Conservation (phyloP, 148 eudicot species). For the Diospyros kaki region DNA sequence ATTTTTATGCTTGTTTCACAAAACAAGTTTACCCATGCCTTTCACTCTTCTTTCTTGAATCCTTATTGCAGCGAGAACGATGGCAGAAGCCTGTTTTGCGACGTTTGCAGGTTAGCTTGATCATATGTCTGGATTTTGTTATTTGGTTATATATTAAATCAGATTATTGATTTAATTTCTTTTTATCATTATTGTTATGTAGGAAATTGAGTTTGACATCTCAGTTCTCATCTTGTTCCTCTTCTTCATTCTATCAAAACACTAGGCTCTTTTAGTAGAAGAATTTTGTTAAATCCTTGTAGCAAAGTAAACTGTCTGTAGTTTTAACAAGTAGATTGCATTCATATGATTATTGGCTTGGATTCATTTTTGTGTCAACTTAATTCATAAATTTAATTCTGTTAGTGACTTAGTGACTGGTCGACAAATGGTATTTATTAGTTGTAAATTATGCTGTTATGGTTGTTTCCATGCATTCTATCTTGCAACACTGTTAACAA, state of each 20-base stretch:
- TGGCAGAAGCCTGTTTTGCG: conserved; percentile 89
- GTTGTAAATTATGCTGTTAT: no score
- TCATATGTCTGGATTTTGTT: background rate
- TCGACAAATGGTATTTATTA: no score
- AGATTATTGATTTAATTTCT: background rate
- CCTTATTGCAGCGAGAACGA: conserved; percentile 58
- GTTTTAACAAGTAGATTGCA: conserved; percentile 2
- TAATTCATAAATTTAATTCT: no score
- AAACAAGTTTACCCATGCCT: no score
- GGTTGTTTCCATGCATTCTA: no score
- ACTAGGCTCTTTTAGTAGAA: background rate
- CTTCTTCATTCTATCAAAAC: background rate
- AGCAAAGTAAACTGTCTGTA: background rate
- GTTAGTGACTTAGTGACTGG: no score
- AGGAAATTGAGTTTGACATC: background rate
- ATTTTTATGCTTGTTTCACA: no score
- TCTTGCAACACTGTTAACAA: no score
- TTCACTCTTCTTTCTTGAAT: conserved; percentile 10
- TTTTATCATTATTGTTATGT: no score
- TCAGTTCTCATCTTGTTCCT: background rate
- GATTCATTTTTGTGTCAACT: background rate
- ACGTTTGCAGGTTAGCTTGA: conserved; percentile 75
- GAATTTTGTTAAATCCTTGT: background rate
- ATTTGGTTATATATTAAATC: background rate
- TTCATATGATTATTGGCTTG: background rate